These are phyloP conservation scores for Acrodontium crateriforme DNA, from an alignment of 2,329 filamentous ascomycete species.

Conservation along the genomic window DNA sequence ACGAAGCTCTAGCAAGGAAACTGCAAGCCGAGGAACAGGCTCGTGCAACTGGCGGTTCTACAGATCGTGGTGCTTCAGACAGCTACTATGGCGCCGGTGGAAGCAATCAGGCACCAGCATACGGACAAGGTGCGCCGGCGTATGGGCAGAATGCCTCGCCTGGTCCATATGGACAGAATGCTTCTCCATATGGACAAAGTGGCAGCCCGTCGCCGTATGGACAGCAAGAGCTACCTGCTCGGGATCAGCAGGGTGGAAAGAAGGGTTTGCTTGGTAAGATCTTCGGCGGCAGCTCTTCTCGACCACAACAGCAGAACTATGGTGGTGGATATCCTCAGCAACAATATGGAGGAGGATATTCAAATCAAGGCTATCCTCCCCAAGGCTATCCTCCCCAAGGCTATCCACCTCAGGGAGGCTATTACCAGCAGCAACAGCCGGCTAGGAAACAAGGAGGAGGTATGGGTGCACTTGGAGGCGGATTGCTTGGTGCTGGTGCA, in stretches of 20 bases:
- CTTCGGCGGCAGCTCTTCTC: conserved; percentile 22
- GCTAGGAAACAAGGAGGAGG: conserved; percentile 33
- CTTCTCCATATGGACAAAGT: conserved; percentile 9
- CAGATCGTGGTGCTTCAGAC: conserved; percentile 29
- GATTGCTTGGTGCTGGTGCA: conserved; percentile 65
- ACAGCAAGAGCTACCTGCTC: conserved; percentile 3
- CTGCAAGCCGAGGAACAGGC: conserved; percentile 76
- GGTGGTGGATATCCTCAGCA: conserved; percentile 19
- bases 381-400: conserved; percentile 13
- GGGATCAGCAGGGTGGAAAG: conserved; percentile 21
- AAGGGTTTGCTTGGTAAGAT: conserved; percentile 39
- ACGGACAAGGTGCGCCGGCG: conserved; percentile 11
- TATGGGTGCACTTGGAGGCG: conserved; percentile 59
- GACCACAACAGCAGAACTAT: conserved; percentile 11
- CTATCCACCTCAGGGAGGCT: conserved; percentile 18
- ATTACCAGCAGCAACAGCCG: conserved; percentile 25
- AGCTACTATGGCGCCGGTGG: conserved; percentile 31
- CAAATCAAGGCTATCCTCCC: conserved; percentile 22
- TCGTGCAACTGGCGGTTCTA: conserved; percentile 20
- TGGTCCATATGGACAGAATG: conserved; percentile 22
- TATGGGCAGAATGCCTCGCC: conserved; percentile 10
- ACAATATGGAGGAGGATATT: conserved; percentile 16
- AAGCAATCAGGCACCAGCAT: conserved; percentile 3
- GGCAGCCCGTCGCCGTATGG: conserved; percentile 8
- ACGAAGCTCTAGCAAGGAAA: conserved; percentile 60